Evolutionary conservation across 805 yeast genomes (phyloP).

Genomic region (Wickerhamiella azymoides): DNA sequence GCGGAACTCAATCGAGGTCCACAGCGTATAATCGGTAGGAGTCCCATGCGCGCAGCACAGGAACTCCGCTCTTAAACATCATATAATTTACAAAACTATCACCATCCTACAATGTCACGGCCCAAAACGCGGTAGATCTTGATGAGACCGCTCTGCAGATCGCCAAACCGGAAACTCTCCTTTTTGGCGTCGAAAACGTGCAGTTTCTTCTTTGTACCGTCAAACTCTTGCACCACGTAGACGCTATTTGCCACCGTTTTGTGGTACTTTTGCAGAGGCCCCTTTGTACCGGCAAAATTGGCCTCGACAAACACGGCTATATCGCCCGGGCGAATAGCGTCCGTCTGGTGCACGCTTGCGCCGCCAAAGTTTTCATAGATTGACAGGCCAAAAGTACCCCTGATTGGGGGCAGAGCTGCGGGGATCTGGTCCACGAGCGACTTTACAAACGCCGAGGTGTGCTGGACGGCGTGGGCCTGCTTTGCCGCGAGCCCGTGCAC

Average conservation of each 20-base stretch:
- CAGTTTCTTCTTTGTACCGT: conserved; percentile 42
- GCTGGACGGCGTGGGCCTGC: conserved; percentile 8
- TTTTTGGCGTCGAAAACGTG: conserved; percentile 31
- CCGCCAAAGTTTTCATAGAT: conserved; percentile 44
- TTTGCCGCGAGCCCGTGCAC: conserved; percentile 37
- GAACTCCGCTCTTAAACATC: no score
- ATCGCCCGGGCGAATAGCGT: conserved; percentile 72
- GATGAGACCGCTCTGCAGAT: conserved; percentile 65
- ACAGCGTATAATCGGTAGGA: no score
- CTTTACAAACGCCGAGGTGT: conserved; percentile 1
- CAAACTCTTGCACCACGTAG: conserved; percentile 56
- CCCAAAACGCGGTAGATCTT: conserved; percentile 71
- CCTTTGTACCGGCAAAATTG: conserved; percentile 51
- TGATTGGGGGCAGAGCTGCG: conserved; percentile 5
- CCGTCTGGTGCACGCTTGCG: conserved; percentile 38
- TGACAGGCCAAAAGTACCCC: conserved; percentile 40
- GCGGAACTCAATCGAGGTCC: no score
- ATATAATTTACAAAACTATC: conserved; percentile 13
- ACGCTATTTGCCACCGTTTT: conserved; percentile 45
- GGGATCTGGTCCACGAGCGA: neutral
- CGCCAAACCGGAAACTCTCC: conserved; percentile 53
- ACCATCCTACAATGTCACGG: conserved; percentile 61
- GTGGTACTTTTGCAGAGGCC: conserved; percentile 42
- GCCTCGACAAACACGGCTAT: conserved; percentile 64
- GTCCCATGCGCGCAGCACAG: no score